Conservation (phyloP, 176 grass and related monocot genomes). For the Echinochloa phyllopogon region DNA sequence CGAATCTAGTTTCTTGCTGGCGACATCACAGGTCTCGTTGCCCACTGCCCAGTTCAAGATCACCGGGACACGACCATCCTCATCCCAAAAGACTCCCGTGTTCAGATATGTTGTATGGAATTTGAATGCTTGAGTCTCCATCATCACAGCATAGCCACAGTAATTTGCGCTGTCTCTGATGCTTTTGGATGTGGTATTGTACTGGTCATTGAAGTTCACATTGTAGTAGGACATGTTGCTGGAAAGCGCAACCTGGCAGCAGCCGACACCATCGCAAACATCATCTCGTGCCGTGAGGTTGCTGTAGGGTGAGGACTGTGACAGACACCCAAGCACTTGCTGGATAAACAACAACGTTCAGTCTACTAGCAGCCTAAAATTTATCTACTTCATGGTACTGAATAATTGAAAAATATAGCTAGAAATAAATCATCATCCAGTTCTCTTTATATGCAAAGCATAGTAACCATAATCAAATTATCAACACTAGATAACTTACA, state of each 20-base stretch:
- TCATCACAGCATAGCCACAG: neutral
- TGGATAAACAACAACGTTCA: conserved; percentile 14
- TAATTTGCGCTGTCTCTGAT: neutral
- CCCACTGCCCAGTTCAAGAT: conserved; percentile 43
- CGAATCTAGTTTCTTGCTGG: neutral
- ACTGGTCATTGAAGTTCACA: no score
- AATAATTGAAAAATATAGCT: neutral
- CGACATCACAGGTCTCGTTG: conserved; percentile 29
- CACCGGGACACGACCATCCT: neutral
- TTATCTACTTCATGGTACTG: no score
- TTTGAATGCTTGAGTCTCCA: neutral
- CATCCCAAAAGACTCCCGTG: neutral
- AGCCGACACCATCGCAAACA: neutral
- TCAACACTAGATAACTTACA: conserved; percentile 29
- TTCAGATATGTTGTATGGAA: conserved; percentile 14
- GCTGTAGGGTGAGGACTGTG: neutral
- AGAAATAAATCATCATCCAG: neutral
- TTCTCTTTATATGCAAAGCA: no score
- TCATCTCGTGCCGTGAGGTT: neutral
- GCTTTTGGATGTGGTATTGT: no score
- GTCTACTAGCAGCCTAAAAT: no score
- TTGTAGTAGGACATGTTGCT: neutral
- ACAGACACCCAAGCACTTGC: neutral
- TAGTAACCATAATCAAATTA: no score
- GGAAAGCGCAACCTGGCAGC: conserved; percentile 26